A percentile compares a stretch with the other conserved stretches of the same genome.
phyloP scores from a whole-genome alignment of 106 monocot genomes.

The Acanthochlamys bracteata region DNA sequence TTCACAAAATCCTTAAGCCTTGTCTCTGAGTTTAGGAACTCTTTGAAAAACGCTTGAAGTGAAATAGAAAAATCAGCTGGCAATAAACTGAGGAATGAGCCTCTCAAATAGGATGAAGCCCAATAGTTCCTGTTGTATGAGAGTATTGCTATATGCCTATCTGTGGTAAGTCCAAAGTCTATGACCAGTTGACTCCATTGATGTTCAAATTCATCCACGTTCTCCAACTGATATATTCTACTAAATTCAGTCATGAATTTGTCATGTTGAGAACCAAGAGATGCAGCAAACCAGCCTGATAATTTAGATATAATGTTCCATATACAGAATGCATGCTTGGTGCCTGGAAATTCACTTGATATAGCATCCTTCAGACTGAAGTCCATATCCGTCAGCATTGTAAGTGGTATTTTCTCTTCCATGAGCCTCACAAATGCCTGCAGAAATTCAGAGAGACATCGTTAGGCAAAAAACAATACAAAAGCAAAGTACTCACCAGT shows the following conservation, averaged over 20 bases:
- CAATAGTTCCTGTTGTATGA: conserved; percentile 38
- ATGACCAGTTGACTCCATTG: conserved; percentile 35
- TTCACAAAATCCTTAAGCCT: conserved; percentile 71
- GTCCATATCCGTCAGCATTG: conserved; percentile 60
- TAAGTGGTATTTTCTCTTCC: conserved; percentile 56
- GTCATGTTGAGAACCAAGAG: conserved; percentile 50
- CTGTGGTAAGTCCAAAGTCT: not conserved
- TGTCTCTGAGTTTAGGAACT: conserved; percentile 53
- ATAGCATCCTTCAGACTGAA: conserved; percentile 51
- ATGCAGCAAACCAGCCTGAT: conserved; percentile 54
- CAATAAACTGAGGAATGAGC: conserved; percentile 49
- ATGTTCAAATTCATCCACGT: conserved; percentile 56
- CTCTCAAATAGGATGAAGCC: conserved; percentile 58
- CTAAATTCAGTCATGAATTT: conserved; percentile 55
- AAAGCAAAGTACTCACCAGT: too few relatives aligned
- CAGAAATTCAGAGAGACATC: conserved; percentile 5
- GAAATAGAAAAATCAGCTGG: conserved; percentile 25
- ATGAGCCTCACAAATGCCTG: conserved; percentile 67
- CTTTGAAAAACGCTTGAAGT: conserved; percentile 57
- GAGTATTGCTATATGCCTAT: not conserved
- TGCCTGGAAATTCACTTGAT: conserved; percentile 31
- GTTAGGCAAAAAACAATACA: too few relatives aligned
- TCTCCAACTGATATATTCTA: conserved; percentile 40
- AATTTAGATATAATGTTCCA: conserved; percentile 58
- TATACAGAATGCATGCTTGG: conserved; percentile 46